Conservation (phyloP, 371 early-diverging fungal genomes). For the Mucor sp. region DNA sequence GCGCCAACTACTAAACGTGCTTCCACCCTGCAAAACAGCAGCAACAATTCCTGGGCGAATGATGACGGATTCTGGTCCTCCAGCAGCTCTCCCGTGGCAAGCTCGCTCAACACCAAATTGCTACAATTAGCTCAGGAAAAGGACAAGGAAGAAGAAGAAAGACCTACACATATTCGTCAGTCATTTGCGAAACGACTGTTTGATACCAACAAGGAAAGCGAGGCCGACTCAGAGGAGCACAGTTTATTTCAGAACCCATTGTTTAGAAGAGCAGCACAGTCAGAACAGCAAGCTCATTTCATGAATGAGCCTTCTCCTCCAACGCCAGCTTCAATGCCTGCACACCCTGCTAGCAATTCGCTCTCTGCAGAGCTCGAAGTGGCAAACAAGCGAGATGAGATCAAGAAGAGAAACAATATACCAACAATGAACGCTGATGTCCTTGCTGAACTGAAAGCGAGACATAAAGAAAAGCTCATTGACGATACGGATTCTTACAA, state of each 20-base stretch:
- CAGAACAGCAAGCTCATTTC: not conserved
- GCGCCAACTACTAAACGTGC: not conserved
- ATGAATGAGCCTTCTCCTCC: not conserved
- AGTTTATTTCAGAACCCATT: not conserved
- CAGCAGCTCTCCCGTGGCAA: not conserved
- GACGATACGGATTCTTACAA: constrained; percentile 34
- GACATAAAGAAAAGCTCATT: constrained; percentile 12
- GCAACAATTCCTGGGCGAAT: not conserved
- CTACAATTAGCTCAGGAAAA: constrained; percentile 9
- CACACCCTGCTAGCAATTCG: not conserved
- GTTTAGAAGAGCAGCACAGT: not conserved
- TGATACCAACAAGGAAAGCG: not conserved
- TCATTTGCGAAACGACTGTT: not conserved
- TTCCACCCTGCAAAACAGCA: not conserved
- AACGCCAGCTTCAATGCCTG: not conserved
- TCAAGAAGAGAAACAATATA: constrained; percentile 12
- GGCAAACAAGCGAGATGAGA: constrained; percentile 20
- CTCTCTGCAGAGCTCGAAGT: constrained; percentile 17
- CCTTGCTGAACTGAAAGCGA: constrained; percentile 27
- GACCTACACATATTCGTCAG: not conserved
- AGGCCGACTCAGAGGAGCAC: not conserved
- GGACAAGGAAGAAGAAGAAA: not conserved
- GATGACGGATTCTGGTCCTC: constrained; percentile 14
- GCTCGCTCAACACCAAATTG: constrained; percentile 3
- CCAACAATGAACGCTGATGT: constrained; percentile 11